A percentile compares a stretch with the other conserved stretches of the same genome.
Evolutionary conservation across 2,329 filamentous ascomycete genomes (phyloP).

Genomic region (Intubia oerlemansii): DNA sequence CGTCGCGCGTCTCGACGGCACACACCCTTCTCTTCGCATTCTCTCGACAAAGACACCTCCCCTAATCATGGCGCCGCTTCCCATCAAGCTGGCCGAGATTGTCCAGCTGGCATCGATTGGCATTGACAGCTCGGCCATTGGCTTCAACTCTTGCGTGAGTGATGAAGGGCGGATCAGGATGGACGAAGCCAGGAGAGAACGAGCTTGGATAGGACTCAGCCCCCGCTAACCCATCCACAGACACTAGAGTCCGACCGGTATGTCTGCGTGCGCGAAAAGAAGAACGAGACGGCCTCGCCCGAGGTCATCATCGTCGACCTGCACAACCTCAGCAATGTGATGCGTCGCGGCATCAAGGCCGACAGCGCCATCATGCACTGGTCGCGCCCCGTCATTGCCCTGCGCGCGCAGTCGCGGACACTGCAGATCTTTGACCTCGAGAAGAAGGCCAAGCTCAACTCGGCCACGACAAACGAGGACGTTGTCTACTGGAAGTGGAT

Average conservation of each 20-base stretch:
- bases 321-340: conserved; percentile 93
- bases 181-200: too few relatives aligned
- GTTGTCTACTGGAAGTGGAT: conserved; percentile 99
- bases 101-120: conserved; percentile 18
- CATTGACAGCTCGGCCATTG: conserved; percentile 31
- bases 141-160: conserved; percentile 73
- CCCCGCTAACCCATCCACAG: conserved; percentile 22
- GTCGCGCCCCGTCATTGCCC: conserved; percentile 83
- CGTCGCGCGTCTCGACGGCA: too few relatives aligned
- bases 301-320: conserved; percentile 97
- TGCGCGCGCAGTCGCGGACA: conserved; percentile 84
- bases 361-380: conserved; percentile 99
- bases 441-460: conserved; percentile 90
- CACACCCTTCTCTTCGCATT: too few relatives aligned
- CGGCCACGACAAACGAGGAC: conserved; percentile 88
- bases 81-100: conserved; percentile 21
- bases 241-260: conserved; percentile 95
- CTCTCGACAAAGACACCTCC: too few relatives aligned
- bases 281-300: conserved; percentile 60
- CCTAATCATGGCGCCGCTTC: conserved; percentile 18
- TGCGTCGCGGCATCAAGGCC: conserved; percentile 87
- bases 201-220: too few relatives aligned
- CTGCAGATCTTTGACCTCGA: conserved; percentile 94
- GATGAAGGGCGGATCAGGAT: neutral
- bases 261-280: conserved; percentile 91